Evolutionary conservation across 176 grass and related monocot species (phyloP).

Genomic region (Alopecurus myosuroides): DNA sequence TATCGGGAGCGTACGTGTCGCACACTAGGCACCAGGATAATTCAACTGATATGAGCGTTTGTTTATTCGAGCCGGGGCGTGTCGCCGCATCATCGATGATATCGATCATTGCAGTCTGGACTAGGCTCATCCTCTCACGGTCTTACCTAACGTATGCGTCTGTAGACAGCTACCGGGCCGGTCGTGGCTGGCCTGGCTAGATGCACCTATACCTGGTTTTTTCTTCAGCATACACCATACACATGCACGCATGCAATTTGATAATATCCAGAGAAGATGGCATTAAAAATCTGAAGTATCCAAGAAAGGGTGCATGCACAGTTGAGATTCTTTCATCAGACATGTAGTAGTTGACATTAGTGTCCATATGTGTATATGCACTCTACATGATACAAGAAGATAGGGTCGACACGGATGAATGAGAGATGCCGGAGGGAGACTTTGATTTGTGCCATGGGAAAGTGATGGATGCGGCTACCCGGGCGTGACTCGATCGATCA

Average conservation of each 20-base stretch:
- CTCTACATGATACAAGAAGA: neutral
- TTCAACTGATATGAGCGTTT: neutral
- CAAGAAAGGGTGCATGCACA: too few relatives aligned
- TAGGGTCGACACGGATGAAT: neutral
- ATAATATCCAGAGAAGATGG: neutral
- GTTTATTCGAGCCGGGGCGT: neutral
- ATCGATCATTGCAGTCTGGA: neutral
- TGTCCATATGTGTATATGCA: neutral
- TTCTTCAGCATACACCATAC: neutral
- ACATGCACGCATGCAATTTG: neutral
- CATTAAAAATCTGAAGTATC: too few relatives aligned
- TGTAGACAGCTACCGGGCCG: neutral
- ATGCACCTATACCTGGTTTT: neutral
- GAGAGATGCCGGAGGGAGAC: neutral
- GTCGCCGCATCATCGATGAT: conserved; percentile 20
- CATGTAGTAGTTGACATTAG: neutral
- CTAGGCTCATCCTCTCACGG: neutral
- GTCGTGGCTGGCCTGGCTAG: neutral
- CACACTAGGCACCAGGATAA: neutral
- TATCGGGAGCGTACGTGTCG: neutral
- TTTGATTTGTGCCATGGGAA: neutral
- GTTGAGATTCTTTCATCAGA: too few relatives aligned
- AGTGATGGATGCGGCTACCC: neutral
- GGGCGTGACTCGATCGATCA: neutral
- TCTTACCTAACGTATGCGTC: neutral